Evolutionary conservation across 139 green algal species (phyloP), one percentile per base, ranked within the genome.

Genomic region (Raphidocelis subcapitata): DNA sequence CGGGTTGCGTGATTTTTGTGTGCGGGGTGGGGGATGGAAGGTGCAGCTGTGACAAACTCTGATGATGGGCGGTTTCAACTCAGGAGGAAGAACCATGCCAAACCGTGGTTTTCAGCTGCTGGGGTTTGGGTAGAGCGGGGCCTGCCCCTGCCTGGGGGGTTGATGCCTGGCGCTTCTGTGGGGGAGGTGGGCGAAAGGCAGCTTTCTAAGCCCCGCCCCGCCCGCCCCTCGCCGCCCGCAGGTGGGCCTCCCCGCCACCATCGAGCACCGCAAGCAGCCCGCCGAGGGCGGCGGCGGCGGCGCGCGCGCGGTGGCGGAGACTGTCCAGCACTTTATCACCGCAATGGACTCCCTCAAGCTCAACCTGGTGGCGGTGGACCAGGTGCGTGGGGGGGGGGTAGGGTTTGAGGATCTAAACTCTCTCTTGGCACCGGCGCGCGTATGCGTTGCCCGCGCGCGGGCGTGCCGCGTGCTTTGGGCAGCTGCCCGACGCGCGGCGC

Each of bases 301-400:
- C 69, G 44, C 72, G 23, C 72, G 72, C 8, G 82, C 71, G 10
- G 88, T 98, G 37, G 93, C 93, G 10, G 86, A 94, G 69, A 90
- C 86, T 1, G 91, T 97, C 61, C 87, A 96, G 77, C 79, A 92
- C 73, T 98, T 97, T 75, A 98, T 98, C 88, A 98, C 93, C 1
- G 82, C 89, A 32, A 97, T 98, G 93, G 94, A 98, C 68, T 83
- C 82, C 0, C 69, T 98, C 24, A 96, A 96, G 73, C 86, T 98
- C 28, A 92, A 93, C 79, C 92, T 98, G 87, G 82, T 90, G n/a
- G 94, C 94, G 0, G 90, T 97, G 32, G 94, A 98, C 74, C 85
- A 97, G 76, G 86, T 94, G 62, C 4, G 69, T 41, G 35, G 8
- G 3, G 46, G 71, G 59, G 26, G n/a, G 24, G 32, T 10, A 36